Evolutionary conservation across 345 rosid species (phyloP).

Genomic region (Acer campestre): DNA sequence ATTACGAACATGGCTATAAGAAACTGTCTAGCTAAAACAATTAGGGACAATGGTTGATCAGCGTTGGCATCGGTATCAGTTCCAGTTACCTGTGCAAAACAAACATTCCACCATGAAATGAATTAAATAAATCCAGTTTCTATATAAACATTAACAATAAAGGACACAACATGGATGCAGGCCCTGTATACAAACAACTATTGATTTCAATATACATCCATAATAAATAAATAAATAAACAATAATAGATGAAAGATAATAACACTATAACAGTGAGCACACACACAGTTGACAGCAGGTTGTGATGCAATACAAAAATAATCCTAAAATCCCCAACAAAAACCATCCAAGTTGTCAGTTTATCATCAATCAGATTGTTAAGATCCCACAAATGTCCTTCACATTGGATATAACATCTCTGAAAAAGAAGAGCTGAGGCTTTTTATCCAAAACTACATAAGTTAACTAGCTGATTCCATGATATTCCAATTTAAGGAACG

Average conservation of each 20-base stretch:
- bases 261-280: background rate
- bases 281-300: background rate
- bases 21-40: constrained; percentile 67
- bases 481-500: background rate
- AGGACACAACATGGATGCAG: background rate
- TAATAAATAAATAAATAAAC: background rate
- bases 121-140: background rate
- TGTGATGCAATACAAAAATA: constrained; percentile 1
- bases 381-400: background rate
- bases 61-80: constrained; percentile 40
- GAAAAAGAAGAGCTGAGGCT: background rate
- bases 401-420: background rate
- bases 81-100: constrained; percentile 63
- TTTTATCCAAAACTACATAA: background rate
- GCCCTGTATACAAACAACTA: background rate
- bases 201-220: background rate
- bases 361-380: background rate
- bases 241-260: background rate
- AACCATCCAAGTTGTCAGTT: background rate
- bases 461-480: background rate
- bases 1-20: constrained; percentile 66
- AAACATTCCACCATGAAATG: constrained; percentile 7
- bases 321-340: background rate
- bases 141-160: background rate
- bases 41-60: constrained; percentile 40